Base-by-base conservation (phyloP, 1,284 basidiomycete genomes). In the Thecaphora thlaspeos region DNA sequence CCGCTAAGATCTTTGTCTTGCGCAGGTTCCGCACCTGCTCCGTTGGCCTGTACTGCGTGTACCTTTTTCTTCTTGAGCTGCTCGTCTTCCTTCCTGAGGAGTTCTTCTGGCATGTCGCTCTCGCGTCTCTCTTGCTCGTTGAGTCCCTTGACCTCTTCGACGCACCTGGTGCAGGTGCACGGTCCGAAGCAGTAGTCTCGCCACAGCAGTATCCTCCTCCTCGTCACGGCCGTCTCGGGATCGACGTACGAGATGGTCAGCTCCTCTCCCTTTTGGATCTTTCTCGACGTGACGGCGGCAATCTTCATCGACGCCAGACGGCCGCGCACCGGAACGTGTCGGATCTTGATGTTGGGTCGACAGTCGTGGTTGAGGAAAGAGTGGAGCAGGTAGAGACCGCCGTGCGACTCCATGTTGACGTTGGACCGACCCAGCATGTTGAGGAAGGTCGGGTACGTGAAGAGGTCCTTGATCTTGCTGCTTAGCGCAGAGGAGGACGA, bases 341-440 rank as follows among this genome's bases (percentile, higher is more conserved):
- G 84, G 21, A 88, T 85, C 34, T 87, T 86, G 41, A 88, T 68
- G 73, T 90, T 91, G 0, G 91, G 89, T 4, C 79, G 76, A 78
- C 90, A 94, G 15, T 83, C 83, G 76, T 93, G 91, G 79, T 93
- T 93, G 37, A 93, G 77, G 73, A 92, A 89, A 2, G 89, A 88
- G 77, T 94, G 90, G 10, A 94, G 82, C 8, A 84, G 82, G 78
- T 92, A 93, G 11, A 93, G 80, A 2, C 90, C 91, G 4, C 91
- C 91, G 58, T 90, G 89, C 2, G 86, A 85, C 79, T 93, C 91
- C 54, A 90, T 81, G 75, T 92, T 93, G 48, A 93, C 83, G 65
- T 85, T 89, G 84, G 90, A 89, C 41, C 87, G 82, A 0, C 90
- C 89, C n/a, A 92, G 79, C 0, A 86, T 83, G 38, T 83, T 82